Percentiles rank a stretch among this genome's conserved stretches.
These are phyloP conservation scores for Claviceps humidiphila DNA, from an alignment of 2,329 filamentous ascomycete genomes.

Conservation along the genomic window DNA sequence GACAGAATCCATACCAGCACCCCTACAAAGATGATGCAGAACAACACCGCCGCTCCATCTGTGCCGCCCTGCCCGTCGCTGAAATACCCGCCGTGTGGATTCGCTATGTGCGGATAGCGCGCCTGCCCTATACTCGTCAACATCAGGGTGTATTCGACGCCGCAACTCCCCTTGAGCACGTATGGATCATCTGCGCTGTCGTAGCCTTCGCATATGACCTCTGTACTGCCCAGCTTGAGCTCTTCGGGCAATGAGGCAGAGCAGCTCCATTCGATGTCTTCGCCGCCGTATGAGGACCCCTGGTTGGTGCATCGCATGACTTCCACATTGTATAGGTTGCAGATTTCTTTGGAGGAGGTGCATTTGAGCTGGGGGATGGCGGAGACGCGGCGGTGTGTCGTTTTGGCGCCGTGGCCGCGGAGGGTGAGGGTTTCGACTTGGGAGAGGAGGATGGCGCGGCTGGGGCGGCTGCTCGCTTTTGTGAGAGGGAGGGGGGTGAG, in stretches of 20 bases:
- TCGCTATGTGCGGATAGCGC: constrained; percentile 47
- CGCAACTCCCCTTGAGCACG: constrained; percentile 84
- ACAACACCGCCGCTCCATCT: constrained; percentile 32
- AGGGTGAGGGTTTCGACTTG: constrained; percentile 68
- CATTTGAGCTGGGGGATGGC: constrained; percentile 72
- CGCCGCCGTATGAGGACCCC: constrained; percentile 61
- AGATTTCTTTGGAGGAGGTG: constrained; percentile 50
- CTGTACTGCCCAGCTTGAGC: constrained; percentile 65
- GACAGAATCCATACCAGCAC: constrained; percentile 51
- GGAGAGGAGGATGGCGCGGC: constrained; percentile 43
- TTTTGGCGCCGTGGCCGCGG: constrained; percentile 47
- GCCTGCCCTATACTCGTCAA: constrained; percentile 66
- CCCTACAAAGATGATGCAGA: constrained; percentile 47
- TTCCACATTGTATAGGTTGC: constrained; percentile 60
- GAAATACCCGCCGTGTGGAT: constrained; percentile 22
- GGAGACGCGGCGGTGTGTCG: constrained; percentile 61
- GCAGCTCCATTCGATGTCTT: constrained; percentile 89
- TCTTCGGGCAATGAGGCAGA: constrained; percentile 46
- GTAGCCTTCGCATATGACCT: constrained; percentile 91
- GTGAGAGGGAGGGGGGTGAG: constrained; percentile 15
- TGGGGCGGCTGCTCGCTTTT: constrained; percentile 21
- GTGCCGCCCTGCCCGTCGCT: constrained; percentile 16
- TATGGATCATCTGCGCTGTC: constrained; percentile 61
- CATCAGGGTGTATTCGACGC: constrained; percentile 72
- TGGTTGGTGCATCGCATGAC: constrained; percentile 83